Evolutionary conservation across 1,284 basidiomycete species (phyloP).

Genomic region (Meripilus lineatus): DNA sequence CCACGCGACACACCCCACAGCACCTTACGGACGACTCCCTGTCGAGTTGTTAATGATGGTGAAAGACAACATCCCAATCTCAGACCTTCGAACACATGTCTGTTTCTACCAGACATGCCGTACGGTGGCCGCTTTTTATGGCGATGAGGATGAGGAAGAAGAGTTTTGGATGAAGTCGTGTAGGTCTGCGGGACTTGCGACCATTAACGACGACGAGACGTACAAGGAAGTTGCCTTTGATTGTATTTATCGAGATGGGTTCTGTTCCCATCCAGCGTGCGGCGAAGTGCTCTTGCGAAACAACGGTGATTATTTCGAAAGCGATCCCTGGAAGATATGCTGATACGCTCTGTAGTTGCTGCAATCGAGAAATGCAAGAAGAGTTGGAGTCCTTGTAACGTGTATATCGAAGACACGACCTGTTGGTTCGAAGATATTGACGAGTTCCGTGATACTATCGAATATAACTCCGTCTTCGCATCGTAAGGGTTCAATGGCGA

Average conservation of each 20-base stretch:
- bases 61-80: constrained; percentile 10
- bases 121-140: constrained; percentile 13
- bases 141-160: constrained; percentile 11
- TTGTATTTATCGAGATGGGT: constrained; percentile 12
- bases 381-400: no score
- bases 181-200: neutral
- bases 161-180: constrained; percentile 13
- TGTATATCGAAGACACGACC: no score
- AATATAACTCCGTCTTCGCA: no score
- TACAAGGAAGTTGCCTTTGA: constrained; percentile 13
- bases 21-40: no score
- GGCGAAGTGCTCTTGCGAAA: constrained; percentile 9
- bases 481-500: no score
- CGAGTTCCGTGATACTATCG: no score
- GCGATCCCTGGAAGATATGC: no score
- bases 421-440: no score
- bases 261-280: constrained; percentile 13
- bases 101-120: constrained; percentile 18
- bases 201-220: neutral
- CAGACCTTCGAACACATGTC: constrained; percentile 19
- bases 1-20: no score
- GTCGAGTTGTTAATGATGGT: constrained; percentile 14
- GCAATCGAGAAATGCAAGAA: no score
- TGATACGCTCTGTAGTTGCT: no score
- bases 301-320: constrained; percentile 13